phyloP scores from a whole-genome alignment of 345 rosid species.

The Noccaea caerulescens region DNA sequence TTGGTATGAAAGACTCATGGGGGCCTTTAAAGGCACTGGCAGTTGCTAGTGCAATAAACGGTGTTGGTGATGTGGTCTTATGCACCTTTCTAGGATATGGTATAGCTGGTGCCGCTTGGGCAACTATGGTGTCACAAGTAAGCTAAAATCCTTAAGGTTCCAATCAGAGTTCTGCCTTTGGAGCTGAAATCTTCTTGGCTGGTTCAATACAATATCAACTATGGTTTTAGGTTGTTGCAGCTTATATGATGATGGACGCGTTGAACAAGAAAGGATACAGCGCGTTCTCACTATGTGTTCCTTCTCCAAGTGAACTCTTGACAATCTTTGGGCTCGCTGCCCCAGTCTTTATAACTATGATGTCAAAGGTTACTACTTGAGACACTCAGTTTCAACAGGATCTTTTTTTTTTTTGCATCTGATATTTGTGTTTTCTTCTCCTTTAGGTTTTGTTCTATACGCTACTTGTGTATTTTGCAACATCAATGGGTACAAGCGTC shows the following conservation, averaged over 20 bases:
- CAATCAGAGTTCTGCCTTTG: not conserved
- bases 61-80: slow-evolving; percentile 71
- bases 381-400: slow-evolving; percentile 19
- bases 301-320: slow-evolving; percentile 60
- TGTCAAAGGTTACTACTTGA: slow-evolving; percentile 65
- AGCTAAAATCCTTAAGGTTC: slow-evolving; percentile 25
- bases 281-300: slow-evolving; percentile 62
- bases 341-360: slow-evolving; percentile 76
- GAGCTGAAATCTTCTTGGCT: too few species aligned
- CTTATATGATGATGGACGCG: slow-evolving; percentile 79
- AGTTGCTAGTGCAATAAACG: slow-evolving; percentile 74
- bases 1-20: slow-evolving; percentile 99
- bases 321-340: slow-evolving; percentile 70
- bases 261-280: slow-evolving; percentile 75
- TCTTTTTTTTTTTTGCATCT: slow-evolving; percentile 26
- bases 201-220: slow-evolving; percentile 11
- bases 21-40: slow-evolving; percentile 90
- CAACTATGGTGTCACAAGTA: slow-evolving; percentile 95
- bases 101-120: slow-evolving; percentile 97
- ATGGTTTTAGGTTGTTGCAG: slow-evolving; percentile 67
- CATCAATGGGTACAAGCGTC: slow-evolving; percentile 76
- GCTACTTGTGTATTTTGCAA: slow-evolving; percentile 78
- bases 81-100: slow-evolving; percentile 82
- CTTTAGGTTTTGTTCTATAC: slow-evolving; percentile 77
- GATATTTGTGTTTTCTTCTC: slow-evolving; percentile 22